Base-by-base conservation (phyloP, 2,329 filamentous ascomycete species). In the Talaromyces islandicus region DNA sequence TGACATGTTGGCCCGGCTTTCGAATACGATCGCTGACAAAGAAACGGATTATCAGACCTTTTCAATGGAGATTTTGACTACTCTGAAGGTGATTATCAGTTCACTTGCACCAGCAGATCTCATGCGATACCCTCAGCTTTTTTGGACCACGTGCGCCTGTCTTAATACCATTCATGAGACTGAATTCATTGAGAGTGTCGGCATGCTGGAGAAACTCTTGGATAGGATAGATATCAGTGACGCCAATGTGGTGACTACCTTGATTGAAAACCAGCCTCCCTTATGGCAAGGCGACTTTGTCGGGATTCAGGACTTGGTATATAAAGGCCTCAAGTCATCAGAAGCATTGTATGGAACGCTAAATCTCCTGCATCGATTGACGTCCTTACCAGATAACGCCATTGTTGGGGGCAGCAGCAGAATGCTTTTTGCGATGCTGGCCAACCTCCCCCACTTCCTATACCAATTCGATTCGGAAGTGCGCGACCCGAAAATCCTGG, bases 131-230 rank as follows among this genome's bases (percentile, higher is more conserved):
- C 94, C 94, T 1, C 93, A 97, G 69, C 80, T 99, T 0, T 97
- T 99, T 75, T 99, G 95, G 95, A 96, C 93, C 0, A 96, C 91
- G 0, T 97, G 92, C 68, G 94, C 94, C 11, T 99, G 94, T 71
- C 79, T 99, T 21, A 92, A 97, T 69, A 97, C 94, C 0, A 96
- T 97, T 69, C 96, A 97, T 65, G 95, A 99, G 75, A 85, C 88
- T 24, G 94, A 99, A 70, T 99, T 96, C 64, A 84, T 94, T 63
- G 94, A 97, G 71, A 92, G 90, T 24, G 80, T 97, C 12, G 88
- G 90, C 57, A 97, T 99, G 90, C 82, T 99, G 10, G 90, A 96
- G 61, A 89, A 90, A 68, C 86, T 96, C 38, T 77, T 99, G 24
- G 84, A 86, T 65, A 96, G 94, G 71, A 80, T 97, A 24, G 90